Evolutionary conservation across 169 alveolate genomes (phyloP).

Genomic region (Babesia caballi): DNA sequence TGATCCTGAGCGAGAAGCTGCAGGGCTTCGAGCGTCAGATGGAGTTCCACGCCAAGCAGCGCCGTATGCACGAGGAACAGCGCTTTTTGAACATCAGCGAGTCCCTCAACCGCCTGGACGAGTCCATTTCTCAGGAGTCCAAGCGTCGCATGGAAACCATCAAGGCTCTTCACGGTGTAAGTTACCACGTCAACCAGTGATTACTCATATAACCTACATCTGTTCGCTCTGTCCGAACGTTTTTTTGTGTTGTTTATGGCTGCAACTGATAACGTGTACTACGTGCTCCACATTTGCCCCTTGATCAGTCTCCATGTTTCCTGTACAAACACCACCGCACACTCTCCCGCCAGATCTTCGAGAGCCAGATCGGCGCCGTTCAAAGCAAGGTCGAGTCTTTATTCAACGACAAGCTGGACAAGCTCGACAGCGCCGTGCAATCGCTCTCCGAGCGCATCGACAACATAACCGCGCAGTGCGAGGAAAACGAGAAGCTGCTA

Average conservation of each 20-base stretch:
- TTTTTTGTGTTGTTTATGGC: no score
- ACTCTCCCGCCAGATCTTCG: conserved; percentile 64
- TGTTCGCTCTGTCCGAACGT: no score
- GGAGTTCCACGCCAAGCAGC: conserved; percentile 64
- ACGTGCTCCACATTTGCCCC: no score
- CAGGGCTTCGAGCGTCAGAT: conserved; percentile 66
- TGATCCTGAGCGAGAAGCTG: conserved; percentile 53
- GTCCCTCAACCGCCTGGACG: conserved; percentile 31
- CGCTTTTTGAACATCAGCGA: conserved; percentile 45
- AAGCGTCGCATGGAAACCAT: conserved; percentile 69
- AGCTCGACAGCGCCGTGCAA: conserved; percentile 49
- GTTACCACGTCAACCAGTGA: no score
- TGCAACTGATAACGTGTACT: no score
- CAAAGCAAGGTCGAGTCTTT: conserved; percentile 55
- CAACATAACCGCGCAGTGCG: conserved; percentile 23
- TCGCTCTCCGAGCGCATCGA: conserved; percentile 59
- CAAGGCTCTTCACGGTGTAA: conserved; percentile 64
- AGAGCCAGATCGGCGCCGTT: conserved; percentile 54
- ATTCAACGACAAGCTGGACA: conserved; percentile 56
- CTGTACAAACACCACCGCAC: no score
- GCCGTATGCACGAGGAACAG: conserved; percentile 49
- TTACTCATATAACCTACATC: no score
- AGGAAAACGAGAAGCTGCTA: conserved; percentile 49
- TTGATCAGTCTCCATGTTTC: no score
- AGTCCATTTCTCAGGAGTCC: conserved; percentile 62